Percentiles rank a stretch among this genome's conserved stretches.
These are phyloP conservation scores for Wickerhamomyces sydowiorum DNA, from an alignment of 805 yeast species.

Conservation along the genomic window DNA sequence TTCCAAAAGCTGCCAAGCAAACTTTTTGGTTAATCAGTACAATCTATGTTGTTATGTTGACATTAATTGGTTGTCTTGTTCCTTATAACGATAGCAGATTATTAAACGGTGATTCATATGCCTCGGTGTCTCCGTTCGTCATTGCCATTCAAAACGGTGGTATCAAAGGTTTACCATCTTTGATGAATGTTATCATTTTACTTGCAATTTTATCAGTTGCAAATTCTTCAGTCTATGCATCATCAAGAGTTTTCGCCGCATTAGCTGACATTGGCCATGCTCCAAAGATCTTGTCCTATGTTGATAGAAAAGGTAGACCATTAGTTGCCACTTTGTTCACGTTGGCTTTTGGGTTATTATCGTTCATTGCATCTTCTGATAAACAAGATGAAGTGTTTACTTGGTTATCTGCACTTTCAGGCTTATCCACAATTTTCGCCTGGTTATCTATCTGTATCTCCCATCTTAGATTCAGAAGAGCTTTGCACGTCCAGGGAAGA, in stretches of 20 bases:
- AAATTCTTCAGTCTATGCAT: constrained; percentile 64
- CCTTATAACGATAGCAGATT: constrained; percentile 49
- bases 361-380: constrained; percentile 47
- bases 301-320: constrained; percentile 78
- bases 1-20: constrained; percentile 66
- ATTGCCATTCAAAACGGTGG: constrained; percentile 66
- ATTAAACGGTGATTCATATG: constrained; percentile 41
- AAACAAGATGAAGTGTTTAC: constrained; percentile 44
- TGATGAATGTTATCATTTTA: constrained; percentile 66
- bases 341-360: constrained; percentile 49
- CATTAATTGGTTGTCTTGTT: constrained; percentile 48
- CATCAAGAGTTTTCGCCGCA: constrained; percentile 63
- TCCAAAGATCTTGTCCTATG: constrained; percentile 56
- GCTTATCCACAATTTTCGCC: constrained; percentile 45
- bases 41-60: constrained; percentile 58
- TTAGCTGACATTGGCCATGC: constrained; percentile 62
- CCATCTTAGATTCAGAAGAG: constrained; percentile 51
- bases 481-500: constrained; percentile 51
- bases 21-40: constrained; percentile 64
- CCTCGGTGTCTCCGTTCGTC: constrained; percentile 69
- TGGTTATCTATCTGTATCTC: constrained; percentile 48
- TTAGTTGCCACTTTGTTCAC: constrained; percentile 55
- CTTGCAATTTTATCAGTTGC: constrained; percentile 70
- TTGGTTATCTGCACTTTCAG: constrained; percentile 51
- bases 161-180: constrained; percentile 59